These are phyloP conservation scores for Lactarius hatsudake DNA, from an alignment of 768 basidiomycete species.

Conservation along the genomic window DNA sequence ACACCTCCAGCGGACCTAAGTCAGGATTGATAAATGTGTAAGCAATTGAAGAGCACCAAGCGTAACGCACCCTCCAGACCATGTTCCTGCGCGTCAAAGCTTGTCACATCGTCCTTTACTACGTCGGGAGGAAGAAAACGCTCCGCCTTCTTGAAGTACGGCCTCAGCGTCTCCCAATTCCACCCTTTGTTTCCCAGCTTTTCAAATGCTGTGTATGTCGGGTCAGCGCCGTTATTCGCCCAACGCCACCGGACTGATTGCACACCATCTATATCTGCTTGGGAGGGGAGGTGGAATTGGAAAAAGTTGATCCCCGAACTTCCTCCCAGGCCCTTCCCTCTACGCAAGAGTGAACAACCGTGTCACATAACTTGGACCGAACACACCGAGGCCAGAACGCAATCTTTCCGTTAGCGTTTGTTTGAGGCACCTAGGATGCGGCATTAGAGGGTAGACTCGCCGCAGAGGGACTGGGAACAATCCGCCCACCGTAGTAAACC, in stretches of 20 bases:
- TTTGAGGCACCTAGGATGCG: conserved; percentile 19
- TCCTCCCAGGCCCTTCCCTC: conserved; percentile 32
- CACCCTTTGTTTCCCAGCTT: conserved; percentile 30
- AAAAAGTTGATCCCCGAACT: conserved; percentile 29
- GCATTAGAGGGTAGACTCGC: neutral
- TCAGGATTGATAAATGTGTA: neutral
- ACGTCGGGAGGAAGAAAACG: conserved; percentile 7
- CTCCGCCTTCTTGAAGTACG: conserved; percentile 28
- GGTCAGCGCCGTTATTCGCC: neutral
- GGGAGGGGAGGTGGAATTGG: conserved; percentile 16
- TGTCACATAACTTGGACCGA: no score
- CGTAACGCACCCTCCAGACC: conserved; percentile 10
- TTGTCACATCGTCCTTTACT: conserved; percentile 4
- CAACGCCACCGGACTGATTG: neutral
- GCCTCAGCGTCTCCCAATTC: conserved; percentile 27
- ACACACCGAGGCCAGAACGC: conserved; percentile 12
- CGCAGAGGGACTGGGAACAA: neutral
- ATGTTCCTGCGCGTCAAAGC: conserved; percentile 17
- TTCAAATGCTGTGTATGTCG: conserved; percentile 21
- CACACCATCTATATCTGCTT: conserved; percentile 26
- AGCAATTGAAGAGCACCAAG: no score
- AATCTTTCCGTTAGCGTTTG: conserved; percentile 1
- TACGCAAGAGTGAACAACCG: neutral
- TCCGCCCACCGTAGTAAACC: conserved; percentile 10
- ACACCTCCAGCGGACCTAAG: conserved; percentile 20